A percentile compares a stretch with the other conserved stretches of the same genome.
Conservation (phyloP, 345 rosid genomes). For the Eucalyptus pumila region DNA sequence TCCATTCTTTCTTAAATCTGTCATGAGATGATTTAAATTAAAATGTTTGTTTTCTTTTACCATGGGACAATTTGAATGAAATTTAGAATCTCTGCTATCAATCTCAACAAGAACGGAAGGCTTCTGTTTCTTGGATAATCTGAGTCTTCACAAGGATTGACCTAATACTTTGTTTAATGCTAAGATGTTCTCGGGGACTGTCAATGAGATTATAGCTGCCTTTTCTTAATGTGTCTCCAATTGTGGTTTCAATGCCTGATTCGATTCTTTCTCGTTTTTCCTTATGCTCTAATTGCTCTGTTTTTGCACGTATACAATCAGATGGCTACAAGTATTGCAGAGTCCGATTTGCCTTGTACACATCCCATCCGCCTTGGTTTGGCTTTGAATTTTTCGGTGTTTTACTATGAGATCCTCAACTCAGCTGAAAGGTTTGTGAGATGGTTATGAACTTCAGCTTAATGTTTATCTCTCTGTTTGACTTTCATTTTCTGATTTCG, state of each 20-base stretch:
- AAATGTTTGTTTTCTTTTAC: neutral
- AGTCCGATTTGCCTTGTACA: conserved; percentile 20
- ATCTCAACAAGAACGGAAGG: neutral
- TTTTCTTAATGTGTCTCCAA: neutral
- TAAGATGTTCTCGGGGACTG: neutral
- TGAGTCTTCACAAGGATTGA: neutral
- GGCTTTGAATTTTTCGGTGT: conserved; percentile 29
- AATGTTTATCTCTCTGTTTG: neutral
- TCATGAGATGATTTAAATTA: neutral
- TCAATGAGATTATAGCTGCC: neutral
- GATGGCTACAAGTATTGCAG: conserved; percentile 21
- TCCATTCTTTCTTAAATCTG: neutral
- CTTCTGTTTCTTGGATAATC: neutral
- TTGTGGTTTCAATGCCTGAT: neutral
- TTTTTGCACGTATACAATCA: neutral
- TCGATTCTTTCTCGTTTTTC: neutral
- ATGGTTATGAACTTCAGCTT: neutral
- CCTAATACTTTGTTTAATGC: neutral
- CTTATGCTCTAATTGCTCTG: neutral
- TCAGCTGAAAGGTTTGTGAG: conserved; percentile 24
- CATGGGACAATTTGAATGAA: neutral
- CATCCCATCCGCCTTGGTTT: conserved; percentile 28
- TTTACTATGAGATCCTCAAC: conserved; percentile 23
- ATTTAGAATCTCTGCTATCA: neutral
- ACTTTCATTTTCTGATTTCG: neutral